A percentile compares a stretch with the other conserved stretches of the same genome.
phyloP scores from a whole-genome alignment of 371 early-diverging fungal genomes.

The Mortierella sp. region DNA sequence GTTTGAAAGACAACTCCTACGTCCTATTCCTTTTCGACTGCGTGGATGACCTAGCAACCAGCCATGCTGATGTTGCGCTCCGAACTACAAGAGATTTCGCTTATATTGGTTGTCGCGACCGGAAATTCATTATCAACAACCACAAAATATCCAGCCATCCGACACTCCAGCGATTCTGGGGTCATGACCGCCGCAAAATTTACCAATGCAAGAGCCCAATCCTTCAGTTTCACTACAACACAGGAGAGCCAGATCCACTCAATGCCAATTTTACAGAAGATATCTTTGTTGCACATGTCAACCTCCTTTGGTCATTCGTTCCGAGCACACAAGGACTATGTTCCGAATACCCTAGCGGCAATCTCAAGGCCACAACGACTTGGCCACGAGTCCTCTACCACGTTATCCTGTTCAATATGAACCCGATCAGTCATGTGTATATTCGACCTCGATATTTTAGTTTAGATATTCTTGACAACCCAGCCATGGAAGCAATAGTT shows the following conservation, averaged over 20 bases:
- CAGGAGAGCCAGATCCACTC: not conserved
- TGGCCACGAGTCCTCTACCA: not conserved
- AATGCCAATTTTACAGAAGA: constrained; percentile 14
- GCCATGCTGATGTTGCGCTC: constrained; percentile 2
- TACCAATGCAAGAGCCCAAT: constrained; percentile 16
- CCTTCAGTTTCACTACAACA: constrained; percentile 7
- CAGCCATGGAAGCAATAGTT: constrained; percentile 28
- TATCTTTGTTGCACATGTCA: constrained; percentile 18
- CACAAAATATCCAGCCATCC: constrained; percentile 10
- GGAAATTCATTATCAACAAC: not conserved
- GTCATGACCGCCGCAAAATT: not conserved
- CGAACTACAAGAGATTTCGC: constrained; percentile 1
- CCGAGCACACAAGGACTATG: not conserved
- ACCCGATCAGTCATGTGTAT: not conserved
- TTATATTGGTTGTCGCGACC: not conserved
- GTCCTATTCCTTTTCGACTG: too few relatives aligned
- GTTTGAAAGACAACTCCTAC: constrained; percentile 3
- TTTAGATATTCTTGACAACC: constrained; percentile 14
- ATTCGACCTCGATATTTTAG: constrained; percentile 1
- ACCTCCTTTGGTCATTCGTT: constrained; percentile 13
- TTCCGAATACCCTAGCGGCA: not conserved
- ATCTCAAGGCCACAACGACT: too few relatives aligned
- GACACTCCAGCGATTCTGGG: not conserved
- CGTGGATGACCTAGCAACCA: too few relatives aligned
- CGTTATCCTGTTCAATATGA: not conserved